Evolutionary conservation across 345 rosid species (phyloP).

Genomic region (Syzygium aqueum): DNA sequence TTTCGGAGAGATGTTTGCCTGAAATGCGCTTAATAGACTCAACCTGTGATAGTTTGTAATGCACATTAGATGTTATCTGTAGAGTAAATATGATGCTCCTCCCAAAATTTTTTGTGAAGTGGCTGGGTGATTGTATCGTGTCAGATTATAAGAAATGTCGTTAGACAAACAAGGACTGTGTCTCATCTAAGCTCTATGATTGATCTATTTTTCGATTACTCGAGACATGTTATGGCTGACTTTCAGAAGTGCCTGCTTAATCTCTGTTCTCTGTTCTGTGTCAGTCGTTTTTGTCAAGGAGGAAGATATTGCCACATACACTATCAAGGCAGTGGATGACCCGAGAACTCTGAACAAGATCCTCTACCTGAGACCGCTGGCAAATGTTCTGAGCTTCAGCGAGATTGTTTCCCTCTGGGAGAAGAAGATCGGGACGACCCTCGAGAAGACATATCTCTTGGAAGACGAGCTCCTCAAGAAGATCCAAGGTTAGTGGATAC

Average conservation of each 20-base stretch:
- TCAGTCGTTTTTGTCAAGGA: constrained; percentile 5
- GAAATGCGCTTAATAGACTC: not conserved
- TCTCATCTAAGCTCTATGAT: not conserved
- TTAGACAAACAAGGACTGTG: not conserved
- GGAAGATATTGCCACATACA: constrained; percentile 13
- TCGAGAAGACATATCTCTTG: constrained; percentile 11
- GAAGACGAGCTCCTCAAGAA: constrained; percentile 20
- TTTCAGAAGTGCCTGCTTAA: not conserved
- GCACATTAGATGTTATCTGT: not conserved
- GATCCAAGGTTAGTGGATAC: constrained; percentile 12
- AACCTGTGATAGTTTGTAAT: not conserved
- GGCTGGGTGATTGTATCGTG: not conserved
- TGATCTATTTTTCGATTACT: not conserved
- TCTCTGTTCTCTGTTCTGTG: not conserved
- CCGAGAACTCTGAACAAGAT: constrained; percentile 27
- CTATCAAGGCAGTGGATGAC: constrained; percentile 24
- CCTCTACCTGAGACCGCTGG: constrained; percentile 11
- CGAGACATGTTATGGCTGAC: not conserved
- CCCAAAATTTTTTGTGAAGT: not conserved
- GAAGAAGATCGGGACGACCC: constrained; percentile 22
- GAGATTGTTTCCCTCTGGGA: constrained; percentile 22
- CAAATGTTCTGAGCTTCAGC: constrained; percentile 10
- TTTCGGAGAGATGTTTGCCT: not conserved
- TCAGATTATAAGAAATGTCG: not conserved
- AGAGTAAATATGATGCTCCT: not conserved